Evolutionary conservation across 2,329 filamentous ascomycete genomes (phyloP).

Genomic region (Biscogniauxia marginata): DNA sequence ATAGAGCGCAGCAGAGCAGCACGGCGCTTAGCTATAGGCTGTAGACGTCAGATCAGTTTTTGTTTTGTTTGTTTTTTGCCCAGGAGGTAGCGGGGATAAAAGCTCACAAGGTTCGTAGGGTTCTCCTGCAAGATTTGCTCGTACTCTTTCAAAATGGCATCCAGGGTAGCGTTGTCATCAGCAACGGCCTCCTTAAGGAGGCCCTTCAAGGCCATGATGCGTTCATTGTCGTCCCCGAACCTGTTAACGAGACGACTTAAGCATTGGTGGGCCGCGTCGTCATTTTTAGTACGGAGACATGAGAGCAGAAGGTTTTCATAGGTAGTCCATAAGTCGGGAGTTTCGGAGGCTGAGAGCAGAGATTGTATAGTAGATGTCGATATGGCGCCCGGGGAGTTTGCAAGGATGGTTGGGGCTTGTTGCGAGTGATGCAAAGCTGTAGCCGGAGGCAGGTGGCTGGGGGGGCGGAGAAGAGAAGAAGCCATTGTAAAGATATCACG

Average conservation of each 20-base stretch:
- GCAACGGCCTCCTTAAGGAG: conserved; percentile 83
- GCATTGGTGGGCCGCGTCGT: conserved; percentile 71
- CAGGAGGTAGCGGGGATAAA: conserved; percentile 3
- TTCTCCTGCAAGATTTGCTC: conserved; percentile 71
- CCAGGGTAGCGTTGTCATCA: conserved; percentile 61
- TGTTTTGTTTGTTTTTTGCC: too few relatives aligned
- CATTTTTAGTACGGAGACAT: conserved; percentile 81
- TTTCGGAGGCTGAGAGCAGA: conserved; percentile 61
- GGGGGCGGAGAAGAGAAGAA: conserved; percentile 52
- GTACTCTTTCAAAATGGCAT: conserved; percentile 73
- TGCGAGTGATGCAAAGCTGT: conserved; percentile 59
- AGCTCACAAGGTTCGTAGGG: conserved; percentile 74
- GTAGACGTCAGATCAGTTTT: conserved; percentile 2
- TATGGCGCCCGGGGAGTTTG: conserved; percentile 52
- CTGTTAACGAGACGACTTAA: conserved; percentile 73
- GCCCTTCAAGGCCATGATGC: conserved; percentile 78
- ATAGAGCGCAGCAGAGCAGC: conserved; percentile 77
- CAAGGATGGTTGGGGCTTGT: conserved; percentile 56
- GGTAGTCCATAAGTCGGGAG: conserved; percentile 76
- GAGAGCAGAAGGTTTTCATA: conserved; percentile 86
- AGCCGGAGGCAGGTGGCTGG: conserved; percentile 54
- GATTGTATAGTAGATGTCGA: conserved; percentile 54
- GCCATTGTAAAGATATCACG: conserved; percentile 29
- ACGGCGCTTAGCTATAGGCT: conserved; percentile 84
- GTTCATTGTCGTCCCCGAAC: conserved; percentile 82